Evolutionary conservation across 495 filamentous ascomycete genomes (phyloP), one percentile per base, ranked within the genome.

Genomic region (Margaritispora aquatica): DNA sequence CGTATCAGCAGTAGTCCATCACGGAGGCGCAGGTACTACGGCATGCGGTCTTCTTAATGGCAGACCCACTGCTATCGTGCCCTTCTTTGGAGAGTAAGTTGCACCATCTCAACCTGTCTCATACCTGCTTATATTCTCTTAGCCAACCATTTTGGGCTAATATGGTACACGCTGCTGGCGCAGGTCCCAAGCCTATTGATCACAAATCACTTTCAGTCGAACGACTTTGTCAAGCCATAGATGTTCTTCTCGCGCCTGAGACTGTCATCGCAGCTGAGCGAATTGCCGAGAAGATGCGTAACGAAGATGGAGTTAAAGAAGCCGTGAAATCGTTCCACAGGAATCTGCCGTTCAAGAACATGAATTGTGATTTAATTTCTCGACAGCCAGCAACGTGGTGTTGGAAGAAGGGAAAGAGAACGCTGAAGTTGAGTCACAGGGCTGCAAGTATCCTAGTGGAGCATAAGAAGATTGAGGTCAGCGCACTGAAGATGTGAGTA

Each of bases 1-100:
- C 48, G 84, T 87, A 0, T 69, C 80, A 20, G 75, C 72, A 7
- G 84, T 88, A 0, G 76, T 88, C 0, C 84, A 87, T 61, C 84
- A 88, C 56, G 85, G 85, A 13, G 85, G 85, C 26, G 84, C 82
- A 17, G 84, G 85, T 19, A 88, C 85, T 0, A 88, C 84, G 5
- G 84, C 84, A 15, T 80, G 79, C 22, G 85, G 84, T 20, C 75
- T 88, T 1, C 69, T 74, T 0, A 75, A 76, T 48, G 84, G 79
- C 4, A 66, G 73, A n/a, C 83, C 85, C 0, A 88, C 84, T 0
- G 71, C 75, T 5, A 79, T 88, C 5, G 75, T 88, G 0, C 84
- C 84, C 0, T 87, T 88, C 64, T 87, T 87, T 63, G 84, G 83
- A 38, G 85, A 88, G 75, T 77, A 65, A 57, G 74, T 69, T 22